Base-by-base conservation (phyloP, 352 stramenopile species). In the Bremia lactucae region DNA sequence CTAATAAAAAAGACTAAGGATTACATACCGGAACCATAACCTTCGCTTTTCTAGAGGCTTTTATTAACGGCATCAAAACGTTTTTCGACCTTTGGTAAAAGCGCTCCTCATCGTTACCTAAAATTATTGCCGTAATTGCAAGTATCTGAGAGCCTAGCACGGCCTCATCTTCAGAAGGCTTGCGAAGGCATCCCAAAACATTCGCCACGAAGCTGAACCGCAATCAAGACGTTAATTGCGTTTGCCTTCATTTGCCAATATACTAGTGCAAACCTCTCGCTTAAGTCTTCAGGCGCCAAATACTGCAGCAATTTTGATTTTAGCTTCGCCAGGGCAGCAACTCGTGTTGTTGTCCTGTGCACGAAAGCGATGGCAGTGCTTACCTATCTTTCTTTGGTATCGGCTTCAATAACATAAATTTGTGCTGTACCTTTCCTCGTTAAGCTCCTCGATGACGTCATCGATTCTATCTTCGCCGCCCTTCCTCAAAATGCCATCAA, bases 401-500 rank as follows among this genome's bases (percentile, higher is more conserved):
- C n/a, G n/a, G 7, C 18, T 35, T 28, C 24, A 16, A 22, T 35
- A 18, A 34, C 18, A 19, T 22, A 38, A 14, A 4, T 14, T 48
- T 9, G 10, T 13, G 31, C 46, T 24, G 8, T 55, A 89, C 81
- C 81, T 57, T 53, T 84, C 81, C 49, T 90, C 76, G 0, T 65
- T 87, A 25, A 93, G 57, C 44, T 87, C 68, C 39, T 88, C 78
- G 13, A 93, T 63, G 2, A 74, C 67, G 22, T 88, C 74, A 15
- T 89, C 68, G 8, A 93, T 61, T 2, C 62, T 62, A 26, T 83
- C 59, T 13, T 89, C 71, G 38, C 86, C 71, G 16, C 68, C 67
- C 14, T 62, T 57, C 34, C 82, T 79, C 8, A 61, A 69, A 46
- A 72, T 79, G 28, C 67, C 46, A 23, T 87, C 77, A 38, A 77